phyloP scores from a whole-genome alignment of 768 basidiomycete species.

The Trametes cinnabarina region DNA sequence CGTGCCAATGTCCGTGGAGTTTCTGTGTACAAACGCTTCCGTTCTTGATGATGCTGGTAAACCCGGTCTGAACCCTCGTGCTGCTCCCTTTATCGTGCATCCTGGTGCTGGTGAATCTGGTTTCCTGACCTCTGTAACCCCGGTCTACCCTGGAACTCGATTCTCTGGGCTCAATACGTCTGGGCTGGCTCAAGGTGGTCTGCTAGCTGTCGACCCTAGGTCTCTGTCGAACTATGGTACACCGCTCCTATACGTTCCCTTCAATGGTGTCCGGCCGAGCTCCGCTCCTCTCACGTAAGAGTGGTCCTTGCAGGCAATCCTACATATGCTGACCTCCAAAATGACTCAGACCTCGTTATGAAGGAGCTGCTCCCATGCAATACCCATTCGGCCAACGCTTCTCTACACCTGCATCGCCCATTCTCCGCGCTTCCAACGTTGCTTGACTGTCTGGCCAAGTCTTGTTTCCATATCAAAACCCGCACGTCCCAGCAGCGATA shows the following conservation, averaged over 20 bases:
- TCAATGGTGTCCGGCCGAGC: conserved; percentile 23
- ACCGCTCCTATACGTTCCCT: conserved; percentile 20
- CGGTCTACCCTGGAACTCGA: conserved; percentile 13
- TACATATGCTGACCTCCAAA: neutral
- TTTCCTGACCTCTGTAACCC: conserved; percentile 10
- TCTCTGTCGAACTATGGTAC: conserved; percentile 16
- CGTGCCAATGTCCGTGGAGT: conserved; percentile 39
- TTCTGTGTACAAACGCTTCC: conserved; percentile 24
- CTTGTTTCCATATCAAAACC: neutral
- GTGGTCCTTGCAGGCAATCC: neutral
- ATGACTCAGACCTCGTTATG: conserved; percentile 9
- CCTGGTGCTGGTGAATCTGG: conserved; percentile 3
- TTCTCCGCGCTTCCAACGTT: conserved; percentile 1
- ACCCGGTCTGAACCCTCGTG: conserved; percentile 32
- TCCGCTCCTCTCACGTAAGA: conserved; percentile 28
- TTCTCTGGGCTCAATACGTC: conserved; percentile 11
- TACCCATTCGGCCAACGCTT: conserved; percentile 5
- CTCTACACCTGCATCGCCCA: conserved; percentile 7
- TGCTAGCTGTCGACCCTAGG: conserved; percentile 19
- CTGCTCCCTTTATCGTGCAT: conserved; percentile 30
- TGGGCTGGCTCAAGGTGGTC: conserved; percentile 11
- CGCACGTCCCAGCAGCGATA: neutral
- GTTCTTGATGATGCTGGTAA: conserved; percentile 10
- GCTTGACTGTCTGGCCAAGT: neutral
- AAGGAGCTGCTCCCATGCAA: neutral